Evolutionary conservation across 2,329 filamentous ascomycete species (phyloP), one percentile per base, ranked within the genome.

Genomic region (Apiospora pterosperma): DNA sequence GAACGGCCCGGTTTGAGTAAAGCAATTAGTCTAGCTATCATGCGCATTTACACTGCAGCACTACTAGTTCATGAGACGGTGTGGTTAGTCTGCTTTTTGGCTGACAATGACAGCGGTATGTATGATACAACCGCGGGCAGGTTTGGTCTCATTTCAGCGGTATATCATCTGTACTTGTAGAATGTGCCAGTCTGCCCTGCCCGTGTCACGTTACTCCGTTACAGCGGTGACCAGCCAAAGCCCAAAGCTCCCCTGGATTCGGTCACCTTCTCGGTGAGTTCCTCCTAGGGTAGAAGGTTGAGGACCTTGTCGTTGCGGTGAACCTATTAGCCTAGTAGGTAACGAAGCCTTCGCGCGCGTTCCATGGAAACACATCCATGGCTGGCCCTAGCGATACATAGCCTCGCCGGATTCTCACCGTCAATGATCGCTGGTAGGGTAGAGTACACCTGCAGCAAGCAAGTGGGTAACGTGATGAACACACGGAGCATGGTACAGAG

Each of bases 361-460:
- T 19, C 48, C 48, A 55, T 34, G 16, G 48, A 19, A 55, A 55
- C 48, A 12, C 28, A 55, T 55, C 48, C 48, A 55, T 55, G 48
- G 48, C 25, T n/a, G 48, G 25, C 48, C n/a, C n/a, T 55, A 55
- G 48, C 48, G 48, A 34, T 31, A 55, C 48, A 55, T 55, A 55
- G 48, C 48, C 48, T 55, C 48, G 48, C 34, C 48, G 48, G n/a
- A 55, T 55, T 55, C 48, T 55, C 48, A 55, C 48, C 48, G 48
- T 55, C 48, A 55, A 55, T 55, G 48, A 55, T 55, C 48, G 48
- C 48, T 55, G 48, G 42, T 55, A 55, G 28, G 48, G 48, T 34
- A 55, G 48, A 34, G 28, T 28, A 31, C 48, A 55, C 48, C 48
- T 55, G 48, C 48, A 55, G 48, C 48, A 55, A 55, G 48, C 48